A percentile compares a stretch with the other conserved stretches of the same genome.
These are phyloP conservation scores for Colletotrichum paranaense DNA, from an alignment of 2,329 filamentous ascomycete species.

Conservation along the genomic window DNA sequence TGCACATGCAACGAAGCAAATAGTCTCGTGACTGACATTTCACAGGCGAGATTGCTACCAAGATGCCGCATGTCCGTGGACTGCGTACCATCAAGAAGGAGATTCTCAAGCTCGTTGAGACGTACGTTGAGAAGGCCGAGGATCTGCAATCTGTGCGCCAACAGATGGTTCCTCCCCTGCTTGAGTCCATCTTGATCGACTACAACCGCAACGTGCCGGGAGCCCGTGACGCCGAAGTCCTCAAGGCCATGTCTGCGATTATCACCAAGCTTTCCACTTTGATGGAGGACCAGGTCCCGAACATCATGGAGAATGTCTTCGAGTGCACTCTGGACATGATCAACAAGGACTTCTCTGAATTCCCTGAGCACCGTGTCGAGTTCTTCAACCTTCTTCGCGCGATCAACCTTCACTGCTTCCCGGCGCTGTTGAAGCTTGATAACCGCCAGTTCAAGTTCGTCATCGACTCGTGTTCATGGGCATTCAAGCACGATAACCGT, in stretches of 20 bases:
- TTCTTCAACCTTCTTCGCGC: constrained; percentile 97
- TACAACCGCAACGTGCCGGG: constrained; percentile 98
- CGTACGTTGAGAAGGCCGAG: constrained; percentile 97
- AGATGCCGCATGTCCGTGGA: constrained; percentile 96
- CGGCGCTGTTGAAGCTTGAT: constrained; percentile 90
- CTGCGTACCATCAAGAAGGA: constrained; percentile 99
- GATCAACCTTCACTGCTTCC: constrained; percentile 98
- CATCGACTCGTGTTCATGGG: constrained; percentile 99
- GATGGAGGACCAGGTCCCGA: constrained; percentile 98
- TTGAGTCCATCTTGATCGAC: constrained; percentile 93
- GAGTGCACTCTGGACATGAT: constrained; percentile 99
- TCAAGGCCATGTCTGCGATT: constrained; percentile 97
- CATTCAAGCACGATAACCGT: constrained; percentile 99
- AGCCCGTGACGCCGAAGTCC: constrained; percentile 93
- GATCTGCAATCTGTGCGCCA: constrained; percentile 92
- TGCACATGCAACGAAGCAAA: not conserved
- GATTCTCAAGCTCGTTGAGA: constrained; percentile 97
- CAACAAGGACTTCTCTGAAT: constrained; percentile 99
- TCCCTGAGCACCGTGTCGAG: constrained; percentile 98
- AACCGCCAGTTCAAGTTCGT: constrained; percentile 99
- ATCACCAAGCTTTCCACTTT: constrained; percentile 94
- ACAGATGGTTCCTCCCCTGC: constrained; percentile 94
- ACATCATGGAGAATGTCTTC: constrained; percentile 98
- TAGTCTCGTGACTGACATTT: not conserved
- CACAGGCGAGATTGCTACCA: constrained; percentile 90